phyloP scores from a whole-genome alignment of 202 grass and related monocot genomes.

The Carex arenaria region DNA sequence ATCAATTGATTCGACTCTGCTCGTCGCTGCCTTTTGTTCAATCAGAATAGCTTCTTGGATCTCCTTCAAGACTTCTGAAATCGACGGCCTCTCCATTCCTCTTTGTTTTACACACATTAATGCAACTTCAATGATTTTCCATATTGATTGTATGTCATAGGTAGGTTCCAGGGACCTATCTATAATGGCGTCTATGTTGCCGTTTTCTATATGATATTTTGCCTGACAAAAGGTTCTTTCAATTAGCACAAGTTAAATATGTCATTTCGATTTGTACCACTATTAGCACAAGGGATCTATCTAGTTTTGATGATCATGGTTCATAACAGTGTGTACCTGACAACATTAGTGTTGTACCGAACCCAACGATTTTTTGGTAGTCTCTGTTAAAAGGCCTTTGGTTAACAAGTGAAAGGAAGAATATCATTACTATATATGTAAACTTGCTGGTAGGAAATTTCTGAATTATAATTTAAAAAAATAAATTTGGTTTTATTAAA shows the following conservation, averaged over 20 bases:
- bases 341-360: neutral
- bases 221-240: constrained; percentile 29
- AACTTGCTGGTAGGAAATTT: neutral
- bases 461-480: neutral
- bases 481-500: neutral
- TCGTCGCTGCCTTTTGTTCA: constrained; percentile 11
- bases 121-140: constrained; percentile 79
- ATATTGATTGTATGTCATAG: constrained; percentile 65
- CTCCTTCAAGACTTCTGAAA: constrained; percentile 83
- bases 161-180: constrained; percentile 42
- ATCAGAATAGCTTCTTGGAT: constrained; percentile 69
- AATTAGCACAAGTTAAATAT: constrained; percentile 21
- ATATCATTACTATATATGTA: neutral
- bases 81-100: constrained; percentile 47
- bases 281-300: constrained; percentile 15
- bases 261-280: constrained; percentile 58
- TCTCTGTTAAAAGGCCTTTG: neutral
- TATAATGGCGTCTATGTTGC: constrained; percentile 55
- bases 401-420: neutral
- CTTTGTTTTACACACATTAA: constrained; percentile 67
- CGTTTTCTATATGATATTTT: constrained; percentile 57
- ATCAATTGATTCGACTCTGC: constrained; percentile 1
- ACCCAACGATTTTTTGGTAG: neutral
- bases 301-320: neutral
- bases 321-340: neutral